phyloP scores from a whole-genome alignment of 2,329 filamentous ascomycete genomes.

The Scortechinia acanthostroma region DNA sequence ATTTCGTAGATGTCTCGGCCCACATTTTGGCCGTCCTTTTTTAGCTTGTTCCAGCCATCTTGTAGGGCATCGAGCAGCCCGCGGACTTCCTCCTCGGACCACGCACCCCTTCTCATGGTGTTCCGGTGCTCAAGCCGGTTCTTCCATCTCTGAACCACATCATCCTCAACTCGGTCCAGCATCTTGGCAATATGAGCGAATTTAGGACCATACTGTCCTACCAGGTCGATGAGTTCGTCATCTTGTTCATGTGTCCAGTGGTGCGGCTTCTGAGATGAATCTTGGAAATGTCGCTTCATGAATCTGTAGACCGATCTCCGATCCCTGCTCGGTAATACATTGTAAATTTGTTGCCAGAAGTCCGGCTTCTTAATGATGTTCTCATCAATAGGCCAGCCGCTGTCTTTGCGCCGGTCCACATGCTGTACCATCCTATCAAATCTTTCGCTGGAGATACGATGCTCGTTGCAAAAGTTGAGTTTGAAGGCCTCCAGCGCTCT shows the following conservation, averaged over 20 bases:
- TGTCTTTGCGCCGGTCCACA: background rate
- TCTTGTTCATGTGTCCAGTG: constrained; percentile 29
- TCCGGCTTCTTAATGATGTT: constrained; percentile 14
- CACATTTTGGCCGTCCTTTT: background rate
- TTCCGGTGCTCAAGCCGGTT: constrained; percentile 25
- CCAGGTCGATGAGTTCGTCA: constrained; percentile 22
- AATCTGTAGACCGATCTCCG: constrained; percentile 26
- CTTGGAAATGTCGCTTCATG: constrained; percentile 29
- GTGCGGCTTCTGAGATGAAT: constrained; percentile 20
- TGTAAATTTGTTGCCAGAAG: constrained; percentile 23
- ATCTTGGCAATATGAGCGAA: constrained; percentile 23
- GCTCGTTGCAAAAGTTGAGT: constrained; percentile 18
- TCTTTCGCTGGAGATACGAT: constrained; percentile 9
- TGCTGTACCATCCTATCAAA: constrained; percentile 14
- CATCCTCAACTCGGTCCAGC: constrained; percentile 25
- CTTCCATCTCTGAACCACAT: constrained; percentile 30
- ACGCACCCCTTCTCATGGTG: constrained; percentile 22
- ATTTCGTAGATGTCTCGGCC: background rate
- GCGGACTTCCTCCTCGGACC: constrained; percentile 20
- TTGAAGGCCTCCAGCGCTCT: constrained; percentile 18
- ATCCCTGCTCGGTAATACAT: constrained; percentile 22
- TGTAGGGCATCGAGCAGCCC: background rate
- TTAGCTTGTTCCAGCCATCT: background rate
- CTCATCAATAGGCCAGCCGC: constrained; percentile 12
- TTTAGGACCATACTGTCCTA: constrained; percentile 19